Evolutionary conservation across 2,329 filamentous ascomycete genomes (phyloP).

Genomic region (Fusarium subglutinans): DNA sequence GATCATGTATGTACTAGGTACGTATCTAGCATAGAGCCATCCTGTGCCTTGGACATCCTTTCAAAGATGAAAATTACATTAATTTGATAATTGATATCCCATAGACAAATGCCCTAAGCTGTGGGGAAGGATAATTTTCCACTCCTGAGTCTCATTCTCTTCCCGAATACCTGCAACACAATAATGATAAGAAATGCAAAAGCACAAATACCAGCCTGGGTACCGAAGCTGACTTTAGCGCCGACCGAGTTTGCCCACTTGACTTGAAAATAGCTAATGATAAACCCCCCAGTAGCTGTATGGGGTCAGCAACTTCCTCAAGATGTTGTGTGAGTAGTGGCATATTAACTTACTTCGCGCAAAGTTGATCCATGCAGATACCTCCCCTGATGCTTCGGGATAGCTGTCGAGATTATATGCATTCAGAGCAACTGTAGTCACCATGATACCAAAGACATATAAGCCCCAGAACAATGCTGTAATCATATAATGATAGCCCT

Average conservation of each 20-base stretch:
- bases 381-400: background rate
- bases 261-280: background rate
- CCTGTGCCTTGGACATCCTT: no score
- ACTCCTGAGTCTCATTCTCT: rapidly evolving
- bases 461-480: background rate
- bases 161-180: background rate
- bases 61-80: no score
- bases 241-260: background rate
- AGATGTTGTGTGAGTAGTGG: rapidly evolving
- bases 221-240: background rate
- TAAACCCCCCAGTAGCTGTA: background rate
- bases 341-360: background rate
- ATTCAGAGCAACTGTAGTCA: background rate
- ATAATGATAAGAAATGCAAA: background rate
- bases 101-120: no score
- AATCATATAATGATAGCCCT: background rate
- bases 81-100: no score
- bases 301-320: rapidly evolving
- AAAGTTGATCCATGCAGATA: background rate
- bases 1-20: no score
- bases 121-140: background rate
- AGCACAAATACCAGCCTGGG: background rate
- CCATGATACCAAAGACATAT: background rate
- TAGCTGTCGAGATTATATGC: background rate
- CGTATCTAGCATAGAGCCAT: no score